These are phyloP conservation scores for Umbilicaria muhlenbergii DNA, from an alignment of 495 filamentous ascomycete species.

Conservation along the genomic window DNA sequence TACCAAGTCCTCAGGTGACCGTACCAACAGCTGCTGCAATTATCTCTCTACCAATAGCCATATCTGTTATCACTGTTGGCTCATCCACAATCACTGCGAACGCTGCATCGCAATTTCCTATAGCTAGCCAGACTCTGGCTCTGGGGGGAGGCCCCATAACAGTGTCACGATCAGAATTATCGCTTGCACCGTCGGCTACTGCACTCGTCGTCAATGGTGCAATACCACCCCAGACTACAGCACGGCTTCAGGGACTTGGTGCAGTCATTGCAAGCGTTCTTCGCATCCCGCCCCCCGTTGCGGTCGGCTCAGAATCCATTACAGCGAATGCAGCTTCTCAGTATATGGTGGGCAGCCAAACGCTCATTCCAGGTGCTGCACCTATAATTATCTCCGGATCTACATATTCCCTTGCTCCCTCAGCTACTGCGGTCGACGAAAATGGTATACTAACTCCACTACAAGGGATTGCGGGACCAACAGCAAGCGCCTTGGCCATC, in stretches of 20 bases:
- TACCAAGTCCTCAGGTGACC: not conserved
- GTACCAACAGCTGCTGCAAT: not conserved
- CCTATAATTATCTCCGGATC: constrained; percentile 2
- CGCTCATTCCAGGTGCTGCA: constrained; percentile 4
- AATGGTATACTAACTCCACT: too few relatives aligned
- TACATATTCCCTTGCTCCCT: not conserved
- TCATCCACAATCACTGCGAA: not conserved
- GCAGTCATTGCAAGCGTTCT: too few relatives aligned
- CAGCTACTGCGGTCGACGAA: not conserved
- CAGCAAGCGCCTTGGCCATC: too few relatives aligned
- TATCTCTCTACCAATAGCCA: too few relatives aligned
- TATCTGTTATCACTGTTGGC: not conserved
- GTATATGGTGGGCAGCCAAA: not conserved
- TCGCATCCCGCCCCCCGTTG: too few relatives aligned
- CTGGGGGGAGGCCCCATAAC: not conserved
- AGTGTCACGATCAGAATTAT: not conserved
- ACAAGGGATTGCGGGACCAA: too few relatives aligned
- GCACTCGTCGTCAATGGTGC: constrained; percentile 2
- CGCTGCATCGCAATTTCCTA: not conserved
- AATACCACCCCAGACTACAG: not conserved
- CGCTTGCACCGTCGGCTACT: constrained; percentile 4
- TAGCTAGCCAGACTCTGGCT: not conserved
- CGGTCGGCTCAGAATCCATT: constrained; percentile 3
- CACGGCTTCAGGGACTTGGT: not conserved
- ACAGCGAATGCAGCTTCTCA: constrained; percentile 2